Base-by-base conservation (phyloP, 139 green algal genomes). In the Coelastrella sp. region DNA sequence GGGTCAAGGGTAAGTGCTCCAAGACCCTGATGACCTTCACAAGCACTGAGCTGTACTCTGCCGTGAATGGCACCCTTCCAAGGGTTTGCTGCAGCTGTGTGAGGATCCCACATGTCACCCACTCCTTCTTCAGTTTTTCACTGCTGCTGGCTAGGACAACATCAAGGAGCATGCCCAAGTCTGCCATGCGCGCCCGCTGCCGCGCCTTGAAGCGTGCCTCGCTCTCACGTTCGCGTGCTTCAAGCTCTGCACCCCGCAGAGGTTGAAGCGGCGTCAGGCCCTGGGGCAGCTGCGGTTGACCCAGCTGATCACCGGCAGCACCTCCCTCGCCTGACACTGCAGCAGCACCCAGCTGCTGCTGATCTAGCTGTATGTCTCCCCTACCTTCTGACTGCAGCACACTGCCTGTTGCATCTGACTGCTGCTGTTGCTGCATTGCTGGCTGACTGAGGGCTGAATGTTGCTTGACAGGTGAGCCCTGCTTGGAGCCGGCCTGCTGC, bases 81-180 rank as follows among this genome's bases (percentile, higher is more conserved):
- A 91, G 66, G 35, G 79, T 74, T 75, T 92, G 92, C 86, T 98
- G 96, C 83, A 99, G 95, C 94, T 98, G 96, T 1, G 93, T 96
- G 78, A 99, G 91, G 75, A 97, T 84, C 6, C 97, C 97, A 74
- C 94, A 98, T 59, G 89, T 73, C 19, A 97, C 88, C 74, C 98
- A 95, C 80, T 97, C 94, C 65, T 93, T 93, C 87, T 94, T 95
- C 6, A 93, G 90, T 4, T 83, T 93, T 1, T 88, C 83, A 14
- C 83, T 92, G 79, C 24, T 94, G 59, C 96, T 97, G 81, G 96
- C 96, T 4, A 98, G 84, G 14, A 99, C 92, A 9, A 97, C 94
- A 24, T 99, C 96, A 83, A 99, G 92, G 84, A 99, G 93, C 92
- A 99, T 94, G 27, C 93, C 96, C 60, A 98, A 81, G 93, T 99